phyloP scores from a whole-genome alignment of 192 early-diverging fungal genomes.

The Gamsiella multidivaricata region DNA sequence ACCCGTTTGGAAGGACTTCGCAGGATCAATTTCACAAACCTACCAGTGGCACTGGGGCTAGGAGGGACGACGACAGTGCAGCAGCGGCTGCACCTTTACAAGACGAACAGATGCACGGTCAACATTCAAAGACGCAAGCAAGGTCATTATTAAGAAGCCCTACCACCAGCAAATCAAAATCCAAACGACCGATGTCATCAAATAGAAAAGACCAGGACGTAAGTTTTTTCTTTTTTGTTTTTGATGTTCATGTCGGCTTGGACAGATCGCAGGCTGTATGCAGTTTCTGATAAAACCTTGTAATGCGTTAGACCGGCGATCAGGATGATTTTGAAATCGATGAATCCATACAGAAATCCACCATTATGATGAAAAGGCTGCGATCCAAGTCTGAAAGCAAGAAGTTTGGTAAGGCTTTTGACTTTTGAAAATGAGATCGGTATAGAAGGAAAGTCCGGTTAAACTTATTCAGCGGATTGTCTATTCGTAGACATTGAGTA shows the following conservation, averaged over 20 bases:
- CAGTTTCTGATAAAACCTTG: too few relatives aligned
- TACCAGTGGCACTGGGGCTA: neutral
- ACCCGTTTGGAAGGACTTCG: neutral
- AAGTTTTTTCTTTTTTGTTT: slow-evolving; percentile 11
- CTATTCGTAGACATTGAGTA: slow-evolving; percentile 31
- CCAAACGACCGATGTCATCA: neutral
- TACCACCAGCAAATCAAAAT: neutral
- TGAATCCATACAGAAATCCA: slow-evolving; percentile 45
- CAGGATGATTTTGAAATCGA: slow-evolving; percentile 29
- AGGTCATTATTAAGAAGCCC: neutral
- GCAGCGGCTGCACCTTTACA: neutral
- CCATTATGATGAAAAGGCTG: slow-evolving; percentile 50
- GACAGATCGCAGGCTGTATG: neutral
- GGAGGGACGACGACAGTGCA: neutral
- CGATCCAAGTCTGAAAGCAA: slow-evolving; percentile 47
- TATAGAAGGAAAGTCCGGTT: too few relatives aligned
- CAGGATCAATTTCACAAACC: neutral
- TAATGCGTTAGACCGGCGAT: slow-evolving; percentile 14
- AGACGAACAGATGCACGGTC: neutral
- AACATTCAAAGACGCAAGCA: neutral
- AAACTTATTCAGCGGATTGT: too few relatives aligned
- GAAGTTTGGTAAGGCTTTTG: slow-evolving; percentile 26
- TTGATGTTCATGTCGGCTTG: neutral
- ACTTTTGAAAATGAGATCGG: too few relatives aligned
- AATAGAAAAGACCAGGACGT: neutral